A percentile compares a stretch with the other conserved stretches of the same genome.
phyloP scores from a whole-genome alignment of 768 basidiomycete genomes.

The Austroboletus festivus region DNA sequence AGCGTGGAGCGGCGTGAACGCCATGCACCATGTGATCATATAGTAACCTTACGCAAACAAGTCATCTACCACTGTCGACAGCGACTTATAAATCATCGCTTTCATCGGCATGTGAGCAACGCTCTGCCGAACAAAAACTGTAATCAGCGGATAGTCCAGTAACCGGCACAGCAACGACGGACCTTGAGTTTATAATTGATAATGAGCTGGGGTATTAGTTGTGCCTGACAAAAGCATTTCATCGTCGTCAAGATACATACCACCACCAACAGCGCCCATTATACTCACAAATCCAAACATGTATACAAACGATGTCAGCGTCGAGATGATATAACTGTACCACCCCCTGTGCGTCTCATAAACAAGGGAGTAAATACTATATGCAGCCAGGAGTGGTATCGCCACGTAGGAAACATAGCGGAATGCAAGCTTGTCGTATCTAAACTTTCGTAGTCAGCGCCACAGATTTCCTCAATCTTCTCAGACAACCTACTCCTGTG shows the following conservation, averaged over 20 bases:
- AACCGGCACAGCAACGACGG: conserved; percentile 19
- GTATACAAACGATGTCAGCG: conserved; percentile 88
- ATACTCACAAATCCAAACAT: conserved; percentile 95
- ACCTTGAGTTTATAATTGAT: conserved; percentile 98
- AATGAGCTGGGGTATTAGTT: conserved; percentile 83
- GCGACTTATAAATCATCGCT: conserved; percentile 93
- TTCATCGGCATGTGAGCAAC: conserved; percentile 99
- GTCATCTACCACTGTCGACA: conserved; percentile 90
- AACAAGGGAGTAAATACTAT: conserved; percentile 76
- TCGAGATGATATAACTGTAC: conserved; percentile 95
- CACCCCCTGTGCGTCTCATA: conserved; percentile 87
- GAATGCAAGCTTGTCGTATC: conserved; percentile 92
- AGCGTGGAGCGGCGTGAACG: conserved; percentile 11
- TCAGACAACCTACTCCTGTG: conserved; percentile 74
- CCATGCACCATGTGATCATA: conserved; percentile 10
- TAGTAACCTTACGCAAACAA: conserved; percentile 70
- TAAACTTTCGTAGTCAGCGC: conserved; percentile 26
- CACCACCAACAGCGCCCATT: neutral
- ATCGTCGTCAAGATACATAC: conserved; percentile 11
- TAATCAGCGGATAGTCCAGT: neutral
- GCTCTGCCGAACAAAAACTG: conserved; percentile 46
- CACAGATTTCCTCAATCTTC: conserved; percentile 21
- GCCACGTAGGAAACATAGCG: conserved; percentile 90
- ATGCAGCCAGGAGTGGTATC: conserved; percentile 73
- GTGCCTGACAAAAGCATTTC: conserved; percentile 53